Conservation (phyloP, 2,329 filamentous ascomycete species). For the Metarhizium album region DNA sequence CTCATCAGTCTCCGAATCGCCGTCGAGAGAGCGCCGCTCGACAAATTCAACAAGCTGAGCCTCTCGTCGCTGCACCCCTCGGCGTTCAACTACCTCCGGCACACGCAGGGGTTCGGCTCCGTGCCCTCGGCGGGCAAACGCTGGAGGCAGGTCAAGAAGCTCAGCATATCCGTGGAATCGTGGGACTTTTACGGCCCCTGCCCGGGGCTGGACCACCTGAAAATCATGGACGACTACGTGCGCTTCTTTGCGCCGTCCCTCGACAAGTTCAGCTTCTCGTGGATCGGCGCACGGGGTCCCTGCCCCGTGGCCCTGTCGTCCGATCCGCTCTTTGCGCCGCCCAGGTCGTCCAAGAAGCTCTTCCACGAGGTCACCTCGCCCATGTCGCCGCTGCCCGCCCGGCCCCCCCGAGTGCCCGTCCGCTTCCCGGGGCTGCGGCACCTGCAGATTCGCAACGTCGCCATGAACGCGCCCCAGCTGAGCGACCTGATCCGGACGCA, state of each 20-base stretch:
- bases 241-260: constrained; percentile 55
- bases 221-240: constrained; percentile 74
- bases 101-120: constrained; percentile 62
- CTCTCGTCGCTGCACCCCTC: constrained; percentile 64
- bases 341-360: constrained; percentile 43
- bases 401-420: constrained; percentile 42
- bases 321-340: constrained; percentile 58
- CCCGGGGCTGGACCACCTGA: constrained; percentile 58
- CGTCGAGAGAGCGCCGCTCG: constrained; percentile 60
- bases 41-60: constrained; percentile 56
- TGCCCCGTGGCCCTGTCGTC: constrained; percentile 59
- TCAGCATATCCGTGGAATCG: constrained; percentile 61
- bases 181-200: constrained; percentile 52
- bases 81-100: constrained; percentile 67
- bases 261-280: constrained; percentile 64
- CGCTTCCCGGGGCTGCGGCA: constrained; percentile 57
- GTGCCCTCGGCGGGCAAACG: constrained; percentile 59
- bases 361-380: constrained; percentile 54
- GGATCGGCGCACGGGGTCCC: constrained; percentile 65
- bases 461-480: constrained; percentile 62
- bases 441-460: constrained; percentile 61
- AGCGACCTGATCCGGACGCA: constrained; percentile 58
- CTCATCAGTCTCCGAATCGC: constrained; percentile 80
- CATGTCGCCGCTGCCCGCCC: constrained; percentile 50
- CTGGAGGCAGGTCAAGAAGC: constrained; percentile 67